These are phyloP conservation scores for Drechslerella coelobrocha DNA, from an alignment of 2,329 filamentous ascomycete species.

Conservation along the genomic window DNA sequence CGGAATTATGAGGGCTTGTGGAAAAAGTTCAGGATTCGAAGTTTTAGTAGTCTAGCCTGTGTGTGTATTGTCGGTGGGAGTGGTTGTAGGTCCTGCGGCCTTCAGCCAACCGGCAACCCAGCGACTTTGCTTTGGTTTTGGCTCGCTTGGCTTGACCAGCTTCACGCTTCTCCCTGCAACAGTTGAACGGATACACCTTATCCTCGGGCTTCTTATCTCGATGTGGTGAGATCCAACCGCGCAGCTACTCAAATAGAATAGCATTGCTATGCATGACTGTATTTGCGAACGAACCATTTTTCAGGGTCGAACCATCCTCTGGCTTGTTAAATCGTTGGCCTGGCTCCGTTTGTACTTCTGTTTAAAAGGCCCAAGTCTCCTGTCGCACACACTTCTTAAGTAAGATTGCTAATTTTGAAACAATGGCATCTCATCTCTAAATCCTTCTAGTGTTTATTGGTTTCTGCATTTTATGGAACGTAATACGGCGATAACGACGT, in stretches of 20 bases:
- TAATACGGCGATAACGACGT: conserved; percentile 19
- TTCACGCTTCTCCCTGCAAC: conserved; percentile 30
- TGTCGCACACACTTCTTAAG: conserved; percentile 15
- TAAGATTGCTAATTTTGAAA: conserved; percentile 15
- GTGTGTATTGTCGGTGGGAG: too few relatives aligned
- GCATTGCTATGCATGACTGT: conserved; percentile 11
- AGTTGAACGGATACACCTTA: conserved; percentile 23
- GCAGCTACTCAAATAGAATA: conserved; percentile 7
- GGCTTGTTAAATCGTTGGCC: conserved; percentile 14
- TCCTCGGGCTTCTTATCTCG: conserved; percentile 43
- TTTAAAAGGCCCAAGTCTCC: conserved; percentile 31
- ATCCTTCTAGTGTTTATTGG: background rate
- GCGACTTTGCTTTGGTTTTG: too few relatives aligned
- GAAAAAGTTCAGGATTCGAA: too few relatives aligned
- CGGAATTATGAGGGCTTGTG: too few relatives aligned
- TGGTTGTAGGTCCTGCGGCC: too few relatives aligned
- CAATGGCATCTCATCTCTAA: background rate
- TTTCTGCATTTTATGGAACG: conserved; percentile 1
- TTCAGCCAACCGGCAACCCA: too few relatives aligned
- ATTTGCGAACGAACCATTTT: conserved; percentile 16
- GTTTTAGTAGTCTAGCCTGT: too few relatives aligned
- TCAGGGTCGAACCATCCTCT: conserved; percentile 15
- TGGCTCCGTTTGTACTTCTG: background rate
- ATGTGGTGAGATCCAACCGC: conserved; percentile 18
- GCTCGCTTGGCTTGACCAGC: conserved; percentile 32